These are phyloP conservation scores for Microbotryum violaceum DNA, from an alignment of 1,284 basidiomycete species.

Conservation along the genomic window DNA sequence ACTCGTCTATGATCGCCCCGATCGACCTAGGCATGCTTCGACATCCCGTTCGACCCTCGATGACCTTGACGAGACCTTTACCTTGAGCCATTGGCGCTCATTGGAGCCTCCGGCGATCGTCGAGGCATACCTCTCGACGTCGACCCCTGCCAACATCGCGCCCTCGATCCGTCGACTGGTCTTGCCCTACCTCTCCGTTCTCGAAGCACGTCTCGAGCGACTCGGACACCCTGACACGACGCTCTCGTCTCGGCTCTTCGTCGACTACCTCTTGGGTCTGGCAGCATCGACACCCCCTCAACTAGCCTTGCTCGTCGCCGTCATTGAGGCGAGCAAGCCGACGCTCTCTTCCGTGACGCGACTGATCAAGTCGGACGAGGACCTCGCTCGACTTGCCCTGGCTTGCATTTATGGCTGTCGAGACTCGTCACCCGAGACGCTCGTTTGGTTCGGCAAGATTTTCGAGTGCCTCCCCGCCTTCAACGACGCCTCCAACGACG, in stretches of 20 bases:
- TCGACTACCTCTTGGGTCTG: constrained; percentile 61
- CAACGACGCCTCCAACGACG: constrained; percentile 6
- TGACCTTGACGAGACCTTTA: constrained; percentile 49
- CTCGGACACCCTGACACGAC: constrained; percentile 58
- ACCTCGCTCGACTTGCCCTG: constrained; percentile 73
- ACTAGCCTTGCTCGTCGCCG: constrained; percentile 60
- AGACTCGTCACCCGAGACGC: constrained; percentile 48
- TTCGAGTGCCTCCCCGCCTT: constrained; percentile 89
- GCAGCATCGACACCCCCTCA: constrained; percentile 23
- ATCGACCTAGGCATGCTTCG: constrained; percentile 33
- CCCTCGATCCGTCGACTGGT: constrained; percentile 66
- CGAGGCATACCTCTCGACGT: constrained; percentile 63
- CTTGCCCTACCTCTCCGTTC: constrained; percentile 80
- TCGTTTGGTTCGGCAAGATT: constrained; percentile 78
- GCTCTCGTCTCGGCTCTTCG: constrained; percentile 57
- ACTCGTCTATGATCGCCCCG: constrained; percentile 71
- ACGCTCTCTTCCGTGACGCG: constrained; percentile 62
- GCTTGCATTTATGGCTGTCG: constrained; percentile 69
- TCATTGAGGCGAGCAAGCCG: constrained; percentile 84
- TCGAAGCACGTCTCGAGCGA: constrained; percentile 76
- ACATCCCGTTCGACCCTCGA: constrained; percentile 35
- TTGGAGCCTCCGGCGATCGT: constrained; percentile 61
- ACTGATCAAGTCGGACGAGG: constrained; percentile 69
- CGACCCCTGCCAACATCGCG: constrained; percentile 58
- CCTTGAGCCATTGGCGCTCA: constrained; percentile 59